Evolutionary conservation across 2,329 filamentous ascomycete species (phyloP).

Genomic region (Colletotrichum sp.): DNA sequence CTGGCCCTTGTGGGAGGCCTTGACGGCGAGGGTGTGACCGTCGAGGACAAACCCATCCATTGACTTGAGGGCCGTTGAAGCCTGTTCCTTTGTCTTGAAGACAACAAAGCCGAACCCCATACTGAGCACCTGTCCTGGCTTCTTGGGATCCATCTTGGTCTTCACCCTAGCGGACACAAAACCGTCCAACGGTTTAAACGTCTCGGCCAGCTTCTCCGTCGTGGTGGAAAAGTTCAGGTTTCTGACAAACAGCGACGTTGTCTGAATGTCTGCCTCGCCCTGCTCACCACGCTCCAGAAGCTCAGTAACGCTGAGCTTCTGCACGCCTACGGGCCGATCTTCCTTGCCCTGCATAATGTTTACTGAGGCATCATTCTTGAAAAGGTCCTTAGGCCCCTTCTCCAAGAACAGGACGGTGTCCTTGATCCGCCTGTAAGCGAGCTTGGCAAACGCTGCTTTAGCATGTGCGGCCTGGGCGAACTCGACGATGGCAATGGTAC

Average conservation of each 20-base stretch:
- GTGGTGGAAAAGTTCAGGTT: slow-evolving; percentile 94
- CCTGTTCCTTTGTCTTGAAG: slow-evolving; percentile 79
- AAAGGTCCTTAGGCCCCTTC: slow-evolving; percentile 87
- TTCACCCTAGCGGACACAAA: slow-evolving; percentile 91
- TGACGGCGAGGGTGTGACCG: slow-evolving; percentile 83
- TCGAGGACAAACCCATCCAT: slow-evolving; percentile 93
- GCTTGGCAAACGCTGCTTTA: slow-evolving; percentile 79
- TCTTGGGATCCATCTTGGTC: slow-evolving; percentile 92
- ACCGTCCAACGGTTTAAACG: slow-evolving; percentile 82
- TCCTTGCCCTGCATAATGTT: slow-evolving; percentile 30
- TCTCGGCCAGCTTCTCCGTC: slow-evolving; percentile 74
- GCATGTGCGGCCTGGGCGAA: slow-evolving; percentile 81
- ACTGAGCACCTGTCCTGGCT: slow-evolving; percentile 83
- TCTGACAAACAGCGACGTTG: slow-evolving; percentile 87
- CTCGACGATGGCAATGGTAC: slow-evolving; percentile 93
- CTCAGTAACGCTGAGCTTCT: slow-evolving; percentile 73
- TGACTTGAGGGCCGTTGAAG: slow-evolving; percentile 78
- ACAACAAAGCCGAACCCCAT: slow-evolving; percentile 98
- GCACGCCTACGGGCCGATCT: slow-evolving; percentile 46
- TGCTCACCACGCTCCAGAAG: slow-evolving; percentile 65
- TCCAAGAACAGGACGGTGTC: slow-evolving; percentile 92
- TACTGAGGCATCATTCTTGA: slow-evolving; percentile 45
- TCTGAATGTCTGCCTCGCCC: slow-evolving; percentile 63
- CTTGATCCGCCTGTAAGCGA: slow-evolving; percentile 90
- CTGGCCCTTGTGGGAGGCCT: slow-evolving; percentile 83